phyloP scores from a whole-genome alignment of 345 rosid species.

The Euphorbia lathyris region DNA sequence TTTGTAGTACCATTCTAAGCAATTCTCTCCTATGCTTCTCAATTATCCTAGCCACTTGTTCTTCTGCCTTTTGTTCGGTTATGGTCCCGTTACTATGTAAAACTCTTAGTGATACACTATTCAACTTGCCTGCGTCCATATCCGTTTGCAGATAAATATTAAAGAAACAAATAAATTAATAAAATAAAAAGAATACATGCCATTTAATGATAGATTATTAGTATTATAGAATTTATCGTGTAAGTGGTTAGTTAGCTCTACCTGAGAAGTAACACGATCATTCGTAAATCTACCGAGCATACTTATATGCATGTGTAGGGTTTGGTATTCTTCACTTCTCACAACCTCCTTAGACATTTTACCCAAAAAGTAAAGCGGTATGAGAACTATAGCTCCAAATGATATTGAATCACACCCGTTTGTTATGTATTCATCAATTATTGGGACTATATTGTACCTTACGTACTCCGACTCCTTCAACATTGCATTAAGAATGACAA shows the following conservation, averaged over 20 bases:
- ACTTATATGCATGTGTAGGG: conserved; percentile 7
- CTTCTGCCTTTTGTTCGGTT: conserved; percentile 2
- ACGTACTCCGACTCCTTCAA: conserved; percentile 5
- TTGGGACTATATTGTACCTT: neutral
- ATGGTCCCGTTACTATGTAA: neutral
- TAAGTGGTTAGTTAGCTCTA: too few species aligned
- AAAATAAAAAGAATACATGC: too few species aligned
- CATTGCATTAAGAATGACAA: neutral
- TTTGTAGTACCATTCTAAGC: conserved; percentile 12
- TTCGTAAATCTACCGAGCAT: conserved; percentile 12
- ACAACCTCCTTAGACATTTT: conserved; percentile 11
- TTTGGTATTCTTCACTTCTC: conserved; percentile 6
- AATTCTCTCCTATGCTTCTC: conserved; percentile 13
- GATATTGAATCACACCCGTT: neutral
- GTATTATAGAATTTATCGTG: too few species aligned
- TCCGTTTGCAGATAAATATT: conserved; percentile 6
- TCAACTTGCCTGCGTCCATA: conserved; percentile 9
- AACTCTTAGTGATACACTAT: neutral
- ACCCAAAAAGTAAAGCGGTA: conserved; percentile 1
- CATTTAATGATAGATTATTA: too few species aligned
- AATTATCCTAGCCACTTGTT: conserved; percentile 1
- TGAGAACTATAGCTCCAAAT: conserved; percentile 10
- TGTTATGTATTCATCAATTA: neutral
- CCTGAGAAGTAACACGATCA: conserved; percentile 11
- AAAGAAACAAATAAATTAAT: too few species aligned